Conservation (phyloP, 176 grass and related monocot genomes). For the Saccharum officinarum region DNA sequence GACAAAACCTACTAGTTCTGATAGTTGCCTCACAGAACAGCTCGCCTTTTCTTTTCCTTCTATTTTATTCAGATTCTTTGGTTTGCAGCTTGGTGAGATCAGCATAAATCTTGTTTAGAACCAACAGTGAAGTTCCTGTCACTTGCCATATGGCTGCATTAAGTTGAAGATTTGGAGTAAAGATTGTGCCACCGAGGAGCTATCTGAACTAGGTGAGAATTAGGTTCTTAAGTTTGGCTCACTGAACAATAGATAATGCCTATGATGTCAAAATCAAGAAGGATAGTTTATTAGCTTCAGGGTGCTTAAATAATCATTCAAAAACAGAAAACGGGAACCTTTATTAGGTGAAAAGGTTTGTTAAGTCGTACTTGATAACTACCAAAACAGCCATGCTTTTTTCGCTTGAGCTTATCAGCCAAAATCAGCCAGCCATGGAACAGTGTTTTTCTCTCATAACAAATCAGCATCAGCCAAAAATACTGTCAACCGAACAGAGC, state of each 20-base stretch:
- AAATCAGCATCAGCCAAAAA: too few species aligned
- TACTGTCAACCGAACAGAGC: too few species aligned
- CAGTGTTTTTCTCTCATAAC: too few species aligned
- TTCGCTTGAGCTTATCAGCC: too few species aligned
- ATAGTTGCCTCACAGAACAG: not conserved
- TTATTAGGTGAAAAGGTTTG: slow-evolving; percentile 48
- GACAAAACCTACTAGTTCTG: not conserved
- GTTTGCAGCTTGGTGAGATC: slow-evolving; percentile 29
- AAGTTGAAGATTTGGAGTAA: not conserved
- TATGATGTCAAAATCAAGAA: slow-evolving; percentile 16
- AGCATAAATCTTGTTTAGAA: slow-evolving; percentile 18
- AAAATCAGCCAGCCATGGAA: too few species aligned
- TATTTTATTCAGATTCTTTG: not conserved
- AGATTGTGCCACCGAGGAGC: not conserved
- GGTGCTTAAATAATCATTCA: slow-evolving; percentile 31
- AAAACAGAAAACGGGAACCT: slow-evolving; percentile 10
- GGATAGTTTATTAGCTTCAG: slow-evolving; percentile 39
- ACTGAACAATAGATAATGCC: slow-evolving; percentile 6
- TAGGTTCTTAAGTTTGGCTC: slow-evolving; percentile 35
- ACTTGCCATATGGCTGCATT: slow-evolving; percentile 13
- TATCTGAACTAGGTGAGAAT: slow-evolving; percentile 43
- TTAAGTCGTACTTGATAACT: slow-evolving; percentile 28
- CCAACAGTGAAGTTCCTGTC: slow-evolving; percentile 2
- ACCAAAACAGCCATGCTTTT: too few species aligned
- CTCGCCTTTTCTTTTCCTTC: not conserved